Base-by-base conservation (phyloP, 768 basidiomycete genomes). In the Sporobolomyces pararoseus region DNA sequence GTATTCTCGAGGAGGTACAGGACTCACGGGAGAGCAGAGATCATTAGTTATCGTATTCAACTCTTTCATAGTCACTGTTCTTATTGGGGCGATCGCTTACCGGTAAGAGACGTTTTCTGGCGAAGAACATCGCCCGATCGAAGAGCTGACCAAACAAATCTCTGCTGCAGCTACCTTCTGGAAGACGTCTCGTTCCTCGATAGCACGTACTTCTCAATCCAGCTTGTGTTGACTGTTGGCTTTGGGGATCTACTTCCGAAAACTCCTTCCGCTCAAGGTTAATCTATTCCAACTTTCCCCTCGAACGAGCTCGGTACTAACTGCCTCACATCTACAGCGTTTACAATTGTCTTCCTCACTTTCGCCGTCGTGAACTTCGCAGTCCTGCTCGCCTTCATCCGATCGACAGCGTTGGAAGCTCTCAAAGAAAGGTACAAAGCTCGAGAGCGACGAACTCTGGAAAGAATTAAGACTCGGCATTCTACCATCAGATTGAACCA, bases 351-450 rank as follows among this genome's bases (percentile, higher is more conserved):
- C 32, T 65, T 53, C 57, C 53, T 60, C 57, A 60, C 58, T 12
- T 16, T 64, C 52, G 71, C 57, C 1, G 64, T 72, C 50, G 7
- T 67, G 31, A 37, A 44, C 0, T 72, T 67, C 44, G 65, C 71
- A 2, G 53, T 72, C 21, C 51, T 72, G 7, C 55, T 72, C 58
- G 51, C 66, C 9, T 72, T 72, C 63, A 55, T 52, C 3, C 57
- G 62, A 4, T 63, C 63, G 0, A 72, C 71, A 0, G 71, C 66
- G 0, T 58, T 72, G 16, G 71, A 72, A 25, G 65, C 66, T 3
- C 52, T 67, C 50, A 37, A 67, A 23, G 58, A 64, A 34, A 19
- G 59, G 46, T 71, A 63, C 61, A 49, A 61, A 29, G 23, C n/a
- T 32, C 44, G 59, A 2, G 46, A 49, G 32, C 44, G 46, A n/a